A percentile compares a stretch with the other conserved stretches of the same genome.
phyloP scores from a whole-genome alignment of 257 asterid species.

The Nicotiana obtusifolia region DNA sequence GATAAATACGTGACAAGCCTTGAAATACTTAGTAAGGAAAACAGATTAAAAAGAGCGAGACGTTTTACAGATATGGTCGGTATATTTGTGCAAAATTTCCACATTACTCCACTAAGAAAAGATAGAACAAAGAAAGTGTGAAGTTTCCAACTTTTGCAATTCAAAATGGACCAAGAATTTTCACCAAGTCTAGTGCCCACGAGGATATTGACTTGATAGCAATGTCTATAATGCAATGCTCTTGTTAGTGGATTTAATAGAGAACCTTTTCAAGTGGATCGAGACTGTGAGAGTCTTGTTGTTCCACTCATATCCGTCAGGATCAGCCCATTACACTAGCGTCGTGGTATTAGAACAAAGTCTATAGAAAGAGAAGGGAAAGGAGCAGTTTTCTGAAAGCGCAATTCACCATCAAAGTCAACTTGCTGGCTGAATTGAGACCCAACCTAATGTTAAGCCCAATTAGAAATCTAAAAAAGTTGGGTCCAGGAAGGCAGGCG shows the following conservation, averaged over 20 bases:
- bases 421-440: background rate
- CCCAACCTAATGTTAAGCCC: background rate
- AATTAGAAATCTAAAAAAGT: no score
- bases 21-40: background rate
- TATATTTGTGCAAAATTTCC: background rate
- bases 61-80: background rate
- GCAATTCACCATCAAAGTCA: background rate
- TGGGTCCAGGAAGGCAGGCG: background rate
- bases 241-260: background rate
- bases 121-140: background rate
- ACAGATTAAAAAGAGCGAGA: background rate
- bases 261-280: background rate
- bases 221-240: background rate
- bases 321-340: background rate
- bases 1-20: background rate
- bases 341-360: background rate
- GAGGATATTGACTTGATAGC: constrained; percentile 3
- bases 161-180: background rate
- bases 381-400: background rate
- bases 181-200: background rate
- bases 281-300: background rate
- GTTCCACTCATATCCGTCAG: background rate
- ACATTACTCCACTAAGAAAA: background rate
- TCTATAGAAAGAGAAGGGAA: background rate
- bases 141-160: background rate